Percentiles rank a stretch among this genome's conserved stretches.
Conservation (phyloP, 257 asterid genomes). For the Primulina tabacum region DNA sequence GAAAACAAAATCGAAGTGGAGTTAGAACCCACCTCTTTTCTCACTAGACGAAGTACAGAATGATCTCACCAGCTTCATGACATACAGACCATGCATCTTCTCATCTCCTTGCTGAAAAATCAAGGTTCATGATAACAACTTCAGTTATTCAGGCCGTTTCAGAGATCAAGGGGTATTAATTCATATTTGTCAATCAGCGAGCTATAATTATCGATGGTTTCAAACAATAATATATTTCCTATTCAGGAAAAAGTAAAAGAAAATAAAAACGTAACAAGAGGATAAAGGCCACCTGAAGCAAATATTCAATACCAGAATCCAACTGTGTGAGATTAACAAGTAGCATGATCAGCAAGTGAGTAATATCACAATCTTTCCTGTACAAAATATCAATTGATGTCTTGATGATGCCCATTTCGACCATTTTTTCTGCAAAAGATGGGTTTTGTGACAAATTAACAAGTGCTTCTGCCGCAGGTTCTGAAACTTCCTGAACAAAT, state of each 20-base stretch:
- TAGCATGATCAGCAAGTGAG: slow-evolving; percentile 69
- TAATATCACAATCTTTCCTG: slow-evolving; percentile 58
- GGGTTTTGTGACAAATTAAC: slow-evolving; percentile 76
- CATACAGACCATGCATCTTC: slow-evolving; percentile 74
- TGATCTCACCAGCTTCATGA: slow-evolving; percentile 90
- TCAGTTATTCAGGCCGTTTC: not conserved
- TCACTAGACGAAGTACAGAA: slow-evolving; percentile 71
- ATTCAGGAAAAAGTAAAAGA: not conserved
- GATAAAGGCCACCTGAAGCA: slow-evolving; percentile 69
- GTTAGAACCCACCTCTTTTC: slow-evolving; percentile 36
- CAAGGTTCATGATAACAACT: slow-evolving; percentile 21
- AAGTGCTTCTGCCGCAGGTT: slow-evolving; percentile 90
- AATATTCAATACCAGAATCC: slow-evolving; percentile 75
- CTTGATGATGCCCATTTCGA: slow-evolving; percentile 53
- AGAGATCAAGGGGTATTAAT: not conserved
- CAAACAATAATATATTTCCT: slow-evolving; percentile 4
- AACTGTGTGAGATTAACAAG: slow-evolving; percentile 88
- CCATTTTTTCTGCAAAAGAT: slow-evolving; percentile 68
- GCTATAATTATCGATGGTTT: not conserved
- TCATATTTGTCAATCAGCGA: not conserved
- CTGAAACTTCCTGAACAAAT: slow-evolving; percentile 73
- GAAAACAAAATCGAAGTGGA: slow-evolving; percentile 22
- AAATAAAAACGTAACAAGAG: slow-evolving; percentile 12
- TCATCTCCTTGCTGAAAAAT: slow-evolving; percentile 64
- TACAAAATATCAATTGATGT: slow-evolving; percentile 59